Base-by-base conservation (phyloP, 2,329 filamentous ascomycete genomes). In the Westerdykella ornata region DNA sequence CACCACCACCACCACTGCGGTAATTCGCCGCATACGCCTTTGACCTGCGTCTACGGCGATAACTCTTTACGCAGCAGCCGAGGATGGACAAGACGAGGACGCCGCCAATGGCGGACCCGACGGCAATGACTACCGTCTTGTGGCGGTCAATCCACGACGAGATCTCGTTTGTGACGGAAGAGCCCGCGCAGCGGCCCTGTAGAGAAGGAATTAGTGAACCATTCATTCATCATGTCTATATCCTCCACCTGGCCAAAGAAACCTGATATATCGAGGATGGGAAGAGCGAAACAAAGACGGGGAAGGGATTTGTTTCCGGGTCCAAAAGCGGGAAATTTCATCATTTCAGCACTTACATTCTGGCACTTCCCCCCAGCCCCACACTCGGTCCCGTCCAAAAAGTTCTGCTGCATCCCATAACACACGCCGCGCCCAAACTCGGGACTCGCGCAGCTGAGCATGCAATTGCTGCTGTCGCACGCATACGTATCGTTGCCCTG, bases 361-460 rank as follows among this genome's bases (percentile, higher is more conserved):
- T 65, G 62, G 66, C 92, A 98, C 42, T 72, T 74, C 5, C 92
- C 92, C 41, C 87, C 86, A 14, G 84, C 85, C 39, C 80, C 76
- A 62, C 92, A 98, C 1, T 77, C 71, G 1, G 92, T 97, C 14
- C 92, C 92, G 60, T 98, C 92, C 20, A 97, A 72, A 68, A 94
- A 97, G 68, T 94, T 92, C 62, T 96, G 88, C 62, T 86, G 82
- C 69, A 94, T 78, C 16, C 77, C 76, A 45, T 84, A 82, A 66
- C 88, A 95, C 6, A 76, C 73, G 43, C 78, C 77, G 5, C 70
- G 48, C 6, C 78, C 78, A 43, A 89, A 82, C 42, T 79, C 72
- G 4, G 86, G 80, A 17, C 82, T 84, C 2, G 76, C 74, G 65
- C 92, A 98, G 37, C 81, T 81, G 38, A 97, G 71, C 48, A 77